Conservation (phyloP, 1,139 yeast genomes). For the Geotrichum histeridarum region DNA sequence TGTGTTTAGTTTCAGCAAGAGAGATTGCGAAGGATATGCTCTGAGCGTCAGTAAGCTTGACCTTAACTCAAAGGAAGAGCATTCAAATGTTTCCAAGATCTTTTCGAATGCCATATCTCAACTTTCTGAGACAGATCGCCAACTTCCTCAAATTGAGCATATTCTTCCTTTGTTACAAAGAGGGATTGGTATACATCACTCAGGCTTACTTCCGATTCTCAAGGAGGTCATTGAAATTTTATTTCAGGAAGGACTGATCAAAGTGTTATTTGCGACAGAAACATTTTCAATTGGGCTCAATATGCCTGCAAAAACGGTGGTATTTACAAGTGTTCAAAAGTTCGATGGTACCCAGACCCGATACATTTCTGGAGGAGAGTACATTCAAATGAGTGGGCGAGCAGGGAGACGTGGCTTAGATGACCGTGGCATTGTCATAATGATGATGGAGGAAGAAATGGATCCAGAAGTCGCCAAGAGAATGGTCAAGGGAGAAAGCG, state of each 20-base stretch:
- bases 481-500: slow-evolving; percentile 98
- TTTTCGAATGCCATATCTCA: slow-evolving; percentile 83
- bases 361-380: slow-evolving; percentile 99
- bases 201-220: slow-evolving; percentile 89
- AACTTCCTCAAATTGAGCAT: slow-evolving; percentile 88
- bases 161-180: slow-evolving; percentile 81
- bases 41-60: slow-evolving; percentile 91
- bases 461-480: slow-evolving; percentile 98
- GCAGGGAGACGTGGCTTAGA: slow-evolving; percentile 99
- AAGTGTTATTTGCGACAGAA: slow-evolving; percentile 94
- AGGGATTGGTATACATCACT: slow-evolving; percentile 98
- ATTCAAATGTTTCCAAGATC: slow-evolving; percentile 80
- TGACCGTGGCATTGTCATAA: slow-evolving; percentile 96
- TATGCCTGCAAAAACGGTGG: slow-evolving; percentile 98
- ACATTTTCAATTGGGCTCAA: slow-evolving; percentile 97
- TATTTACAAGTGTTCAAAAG: slow-evolving; percentile 92
- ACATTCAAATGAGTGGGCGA: slow-evolving; percentile 98
- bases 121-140: slow-evolving; percentile 84
- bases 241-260: slow-evolving; percentile 94
- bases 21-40: slow-evolving; percentile 94
- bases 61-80: slow-evolving; percentile 86
- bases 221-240: slow-evolving; percentile 95
- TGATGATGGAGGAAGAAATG: slow-evolving; percentile 99
- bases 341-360: slow-evolving; percentile 97
- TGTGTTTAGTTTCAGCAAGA: slow-evolving; percentile 91